Base-by-base conservation (phyloP, 495 filamentous ascomycete species). In the Pseudotulostoma volvatum region DNA sequence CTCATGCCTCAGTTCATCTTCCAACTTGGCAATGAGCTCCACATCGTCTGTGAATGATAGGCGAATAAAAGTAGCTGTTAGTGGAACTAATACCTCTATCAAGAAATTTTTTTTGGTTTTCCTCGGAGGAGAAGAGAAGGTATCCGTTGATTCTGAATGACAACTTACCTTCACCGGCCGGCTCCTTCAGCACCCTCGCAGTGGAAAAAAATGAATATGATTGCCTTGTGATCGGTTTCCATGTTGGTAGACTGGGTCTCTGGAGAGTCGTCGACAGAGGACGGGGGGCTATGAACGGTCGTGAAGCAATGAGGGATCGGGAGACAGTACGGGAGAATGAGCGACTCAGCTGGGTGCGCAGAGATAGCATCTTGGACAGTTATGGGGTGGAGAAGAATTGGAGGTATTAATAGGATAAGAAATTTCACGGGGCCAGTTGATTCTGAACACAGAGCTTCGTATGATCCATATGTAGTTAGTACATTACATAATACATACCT, bases 171-270 rank as follows among this genome's bases (percentile, higher is more conserved):
- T 83, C 76, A 37, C 68, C 72, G 45, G 73, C 68, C 43, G 64
- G 59, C 18, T 70, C 67, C 38, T 63, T 59, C 53, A 73, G 66
- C 28, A 64, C 55, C 32, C 66, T 58, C 13, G 80, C 73, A 11
- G 79, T 84, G 0, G 81, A 86, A 61, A 92, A 90, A 31, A 79
- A 67, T 34, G 79, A 73, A 42, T 71, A 66, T 50, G 67, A 65
- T 42, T 74, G 67, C 47, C 62, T 68, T 46, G 65, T 56, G 14
- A 54, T 47, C 54, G 64, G 63, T 54, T 65, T 67, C 60, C 60
- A 61, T 41, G 66, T 65, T 35, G 63, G 45, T 41, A 66, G 47
- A 45, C 55, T 53, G 34, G 59, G 51, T 51, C 59, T 65, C 40
- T 60, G 56, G 44, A 71, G 40, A 7, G 59, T 47, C 7, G 60